Percentiles rank a stretch among this genome's conserved stretches.
Evolutionary conservation across 805 yeast genomes (phyloP).

Genomic region (Metschnikowia henanensis): DNA sequence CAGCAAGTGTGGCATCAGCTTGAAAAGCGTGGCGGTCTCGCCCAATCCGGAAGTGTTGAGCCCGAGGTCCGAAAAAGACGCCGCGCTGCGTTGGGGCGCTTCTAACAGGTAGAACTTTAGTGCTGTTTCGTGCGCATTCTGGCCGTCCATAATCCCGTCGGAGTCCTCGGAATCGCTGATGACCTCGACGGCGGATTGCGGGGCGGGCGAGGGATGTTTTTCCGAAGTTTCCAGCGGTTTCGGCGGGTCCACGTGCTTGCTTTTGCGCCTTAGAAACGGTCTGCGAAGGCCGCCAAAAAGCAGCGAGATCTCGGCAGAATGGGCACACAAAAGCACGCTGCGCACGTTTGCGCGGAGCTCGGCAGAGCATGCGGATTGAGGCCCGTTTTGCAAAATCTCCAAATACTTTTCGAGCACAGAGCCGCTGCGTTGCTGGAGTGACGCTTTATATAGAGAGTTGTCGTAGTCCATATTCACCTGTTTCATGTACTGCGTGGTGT

Average conservation of each 20-base stretch:
- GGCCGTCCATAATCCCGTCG: constrained; percentile 10
- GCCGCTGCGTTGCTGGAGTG: constrained; percentile 23
- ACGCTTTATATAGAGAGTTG: constrained; percentile 17
- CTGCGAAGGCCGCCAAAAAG: not conserved
- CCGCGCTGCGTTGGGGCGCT: constrained; percentile 4
- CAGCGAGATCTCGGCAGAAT: not conserved
- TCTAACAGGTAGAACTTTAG: constrained; percentile 1
- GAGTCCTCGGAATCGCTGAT: constrained; percentile 27
- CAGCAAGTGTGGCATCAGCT: constrained; percentile 21
- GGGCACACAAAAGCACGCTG: not conserved
- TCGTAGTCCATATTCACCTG: constrained; percentile 23
- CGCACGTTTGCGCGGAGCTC: constrained; percentile 5
- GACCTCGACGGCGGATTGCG: constrained; percentile 19
- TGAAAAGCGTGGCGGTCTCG: constrained; percentile 20
- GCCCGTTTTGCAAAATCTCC: not conserved
- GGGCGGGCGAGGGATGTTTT: no score
- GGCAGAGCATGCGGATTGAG: not conserved
- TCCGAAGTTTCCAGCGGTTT: not conserved
- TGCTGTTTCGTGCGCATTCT: not conserved
- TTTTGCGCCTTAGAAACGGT: not conserved
- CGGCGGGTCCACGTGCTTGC: not conserved
- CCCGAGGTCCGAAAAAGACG: constrained; percentile 16
- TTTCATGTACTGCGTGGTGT: constrained; percentile 22
- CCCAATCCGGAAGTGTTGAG: constrained; percentile 18
- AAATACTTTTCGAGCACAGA: constrained; percentile 17